phyloP scores from a whole-genome alignment of 257 asterid genomes.

The Ilex aquifolium region DNA sequence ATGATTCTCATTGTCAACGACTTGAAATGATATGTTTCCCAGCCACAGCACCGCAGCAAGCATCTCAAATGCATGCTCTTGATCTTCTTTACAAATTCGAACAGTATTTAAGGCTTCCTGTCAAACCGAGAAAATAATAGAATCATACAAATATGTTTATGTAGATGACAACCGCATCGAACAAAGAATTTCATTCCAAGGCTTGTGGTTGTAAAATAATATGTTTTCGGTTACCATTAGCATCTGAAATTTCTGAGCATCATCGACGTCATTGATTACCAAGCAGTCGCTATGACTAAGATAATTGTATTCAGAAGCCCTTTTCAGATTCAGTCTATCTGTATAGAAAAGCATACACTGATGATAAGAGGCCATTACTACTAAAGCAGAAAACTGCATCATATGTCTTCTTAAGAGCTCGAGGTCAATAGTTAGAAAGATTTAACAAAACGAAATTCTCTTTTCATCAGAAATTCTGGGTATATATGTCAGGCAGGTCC shows the following conservation, averaged over 20 bases:
- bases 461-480: background rate
- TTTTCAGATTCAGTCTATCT: constrained; percentile 68
- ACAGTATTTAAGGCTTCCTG: constrained; percentile 70
- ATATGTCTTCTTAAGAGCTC: too few species aligned
- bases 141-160: constrained; percentile 14
- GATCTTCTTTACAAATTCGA: constrained; percentile 64
- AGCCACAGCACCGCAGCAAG: constrained; percentile 93
- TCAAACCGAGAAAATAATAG: constrained; percentile 16
- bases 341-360: constrained; percentile 20
- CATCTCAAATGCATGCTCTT: constrained; percentile 71
- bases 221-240: constrained; percentile 31
- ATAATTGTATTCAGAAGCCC: constrained; percentile 62
- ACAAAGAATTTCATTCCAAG: constrained; percentile 7
- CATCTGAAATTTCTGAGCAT: constrained; percentile 53
- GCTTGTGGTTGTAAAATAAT: background rate
- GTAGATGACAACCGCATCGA: constrained; percentile 13
- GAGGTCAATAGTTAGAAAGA: background rate
- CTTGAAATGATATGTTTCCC: constrained; percentile 83
- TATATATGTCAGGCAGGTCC: background rate
- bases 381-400: too few species aligned
- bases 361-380: background rate
- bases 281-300: constrained; percentile 77
- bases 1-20: constrained; percentile 57
- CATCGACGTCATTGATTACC: constrained; percentile 56
- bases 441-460: background rate